Conservation (phyloP, 1,284 basidiomycete species). For the Vanrija humicola region DNA sequence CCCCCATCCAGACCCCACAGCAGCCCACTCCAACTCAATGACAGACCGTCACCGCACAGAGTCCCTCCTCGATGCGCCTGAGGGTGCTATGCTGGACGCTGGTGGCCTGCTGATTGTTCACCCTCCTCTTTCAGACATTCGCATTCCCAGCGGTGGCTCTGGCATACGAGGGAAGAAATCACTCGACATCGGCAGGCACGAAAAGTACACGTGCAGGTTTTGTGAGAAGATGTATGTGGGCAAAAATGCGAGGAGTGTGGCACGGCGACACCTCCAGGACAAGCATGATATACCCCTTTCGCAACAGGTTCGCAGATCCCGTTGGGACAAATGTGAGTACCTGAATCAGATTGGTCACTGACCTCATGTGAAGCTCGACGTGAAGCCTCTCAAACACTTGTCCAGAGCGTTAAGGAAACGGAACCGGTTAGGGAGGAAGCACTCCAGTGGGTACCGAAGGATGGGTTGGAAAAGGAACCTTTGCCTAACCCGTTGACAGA, state of each 20-base stretch:
- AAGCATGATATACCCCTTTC: constrained; percentile 56
- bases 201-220: constrained; percentile 38
- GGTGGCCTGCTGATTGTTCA: constrained; percentile 32
- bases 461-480: too few species aligned
- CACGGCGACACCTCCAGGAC: constrained; percentile 55
- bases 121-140: constrained; percentile 10
- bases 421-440: too few species aligned
- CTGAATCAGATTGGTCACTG: too few species aligned
- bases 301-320: constrained; percentile 53
- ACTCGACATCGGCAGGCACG: constrained; percentile 15
- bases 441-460: too few species aligned
- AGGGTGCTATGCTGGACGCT: constrained; percentile 24
- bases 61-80: constrained; percentile 19
- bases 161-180: neutral
- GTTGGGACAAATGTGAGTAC: constrained; percentile 54
- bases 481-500: too few species aligned
- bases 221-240: constrained; percentile 52
- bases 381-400: too few species aligned
- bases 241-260: constrained; percentile 56
- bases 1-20: too few species aligned
- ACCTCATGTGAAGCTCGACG: too few species aligned
- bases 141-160: neutral
- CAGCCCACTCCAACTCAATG: too few species aligned
- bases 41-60: neutral
- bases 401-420: too few species aligned